These are phyloP conservation scores for Verticillium dahliae DNA, from an alignment of 2,329 filamentous ascomycete genomes.

Conservation along the genomic window DNA sequence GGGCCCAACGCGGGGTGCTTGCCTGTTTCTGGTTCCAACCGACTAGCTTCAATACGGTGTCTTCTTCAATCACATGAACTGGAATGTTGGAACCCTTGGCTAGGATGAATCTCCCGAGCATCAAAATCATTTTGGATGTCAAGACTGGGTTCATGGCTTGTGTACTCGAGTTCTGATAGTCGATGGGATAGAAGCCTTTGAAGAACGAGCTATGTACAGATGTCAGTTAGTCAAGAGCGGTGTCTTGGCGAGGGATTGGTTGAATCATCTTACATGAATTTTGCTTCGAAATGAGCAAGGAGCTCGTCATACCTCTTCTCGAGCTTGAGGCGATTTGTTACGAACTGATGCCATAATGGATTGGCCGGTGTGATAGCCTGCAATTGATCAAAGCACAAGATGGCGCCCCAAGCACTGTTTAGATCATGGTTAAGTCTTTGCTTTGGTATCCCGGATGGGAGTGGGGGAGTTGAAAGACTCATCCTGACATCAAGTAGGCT, in stretches of 20 bases:
- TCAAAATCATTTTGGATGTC: slow-evolving; percentile 14
- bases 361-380: slow-evolving; percentile 10
- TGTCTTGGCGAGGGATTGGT: too few relatives aligned
- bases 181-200: slow-evolving; percentile 14
- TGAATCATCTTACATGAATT: slow-evolving; percentile 7
- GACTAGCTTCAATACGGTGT: slow-evolving; percentile 11
- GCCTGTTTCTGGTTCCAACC: slow-evolving; percentile 15
- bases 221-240: too few relatives aligned
- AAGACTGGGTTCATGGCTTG: slow-evolving; percentile 13
- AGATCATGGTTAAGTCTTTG: slow-evolving; percentile 15
- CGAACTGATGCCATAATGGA: slow-evolving; percentile 15
- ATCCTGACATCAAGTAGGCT: too few relatives aligned
- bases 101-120: slow-evolving; percentile 9
- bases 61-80: slow-evolving; percentile 6
- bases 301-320: slow-evolving; percentile 14
- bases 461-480: not conserved
- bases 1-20: slow-evolving; percentile 12
- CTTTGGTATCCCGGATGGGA: not conserved
- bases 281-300: slow-evolving; percentile 12
- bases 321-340: slow-evolving; percentile 12
- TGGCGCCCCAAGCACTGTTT: slow-evolving; percentile 16
- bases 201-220: slow-evolving; percentile 9
- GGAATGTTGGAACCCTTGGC: slow-evolving; percentile 11
- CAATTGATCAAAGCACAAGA: slow-evolving; percentile 14
- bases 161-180: slow-evolving; percentile 11